Evolutionary conservation across 2,329 filamentous ascomycete species (phyloP).

Genomic region (Stachybotrys elegans): DNA sequence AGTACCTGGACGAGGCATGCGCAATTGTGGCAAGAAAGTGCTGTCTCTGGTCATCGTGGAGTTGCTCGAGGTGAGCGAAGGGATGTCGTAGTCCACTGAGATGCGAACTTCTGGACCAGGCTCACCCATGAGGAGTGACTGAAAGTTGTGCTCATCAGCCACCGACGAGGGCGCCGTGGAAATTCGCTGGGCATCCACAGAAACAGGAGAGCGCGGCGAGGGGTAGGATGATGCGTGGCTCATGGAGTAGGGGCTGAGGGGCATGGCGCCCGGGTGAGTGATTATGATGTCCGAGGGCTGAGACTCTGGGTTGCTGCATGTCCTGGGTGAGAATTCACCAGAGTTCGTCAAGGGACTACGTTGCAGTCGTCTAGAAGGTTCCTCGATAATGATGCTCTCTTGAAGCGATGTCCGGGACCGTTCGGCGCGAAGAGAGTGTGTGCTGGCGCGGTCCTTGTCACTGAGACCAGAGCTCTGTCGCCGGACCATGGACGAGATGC

Average conservation of each 20-base stretch:
- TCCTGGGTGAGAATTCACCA: conserved; percentile 34
- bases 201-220: conserved; percentile 64
- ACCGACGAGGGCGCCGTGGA: conserved; percentile 72
- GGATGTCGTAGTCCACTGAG: conserved; percentile 65
- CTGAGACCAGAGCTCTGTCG: conserved; percentile 43
- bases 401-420: conserved; percentile 45
- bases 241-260: conserved; percentile 62
- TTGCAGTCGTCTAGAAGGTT: conserved; percentile 34
- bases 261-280: conserved; percentile 38
- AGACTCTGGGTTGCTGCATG: conserved; percentile 41
- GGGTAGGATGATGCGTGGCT: conserved; percentile 61
- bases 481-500: conserved; percentile 24
- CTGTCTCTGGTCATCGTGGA: conserved; percentile 73
- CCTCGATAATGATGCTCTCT: conserved; percentile 47
- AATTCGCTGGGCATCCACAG: conserved; percentile 66
- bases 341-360: conserved; percentile 30
- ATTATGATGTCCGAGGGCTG: conserved; percentile 46
- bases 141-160: conserved; percentile 65
- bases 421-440: conserved; percentile 36
- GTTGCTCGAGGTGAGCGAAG: conserved; percentile 68
- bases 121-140: conserved; percentile 67
- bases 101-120: conserved; percentile 67
- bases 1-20: conserved; percentile 42
- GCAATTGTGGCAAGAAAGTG: conserved; percentile 37
- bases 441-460: conserved; percentile 23